Conservation (phyloP, 202 grass and related monocot genomes). For the Saccharum hybrid region DNA sequence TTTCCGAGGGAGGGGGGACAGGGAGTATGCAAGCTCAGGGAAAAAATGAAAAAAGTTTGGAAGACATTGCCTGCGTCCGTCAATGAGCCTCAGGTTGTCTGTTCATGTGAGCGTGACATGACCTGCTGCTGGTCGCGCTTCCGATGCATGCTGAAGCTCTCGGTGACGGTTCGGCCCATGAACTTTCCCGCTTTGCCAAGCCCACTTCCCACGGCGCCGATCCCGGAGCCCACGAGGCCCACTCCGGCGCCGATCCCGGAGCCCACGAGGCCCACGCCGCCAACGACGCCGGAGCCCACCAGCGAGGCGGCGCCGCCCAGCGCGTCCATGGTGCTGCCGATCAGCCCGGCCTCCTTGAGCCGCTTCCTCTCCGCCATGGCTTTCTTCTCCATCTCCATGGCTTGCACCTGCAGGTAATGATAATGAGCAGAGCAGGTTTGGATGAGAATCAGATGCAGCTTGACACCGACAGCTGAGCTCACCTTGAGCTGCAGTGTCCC, state of each 20-base stretch:
- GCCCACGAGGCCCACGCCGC: too few relatives aligned
- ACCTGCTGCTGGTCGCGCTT: not conserved
- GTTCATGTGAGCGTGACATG: not conserved
- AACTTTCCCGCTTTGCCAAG: constrained; percentile 10
- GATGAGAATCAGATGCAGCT: not conserved
- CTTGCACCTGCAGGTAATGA: not conserved
- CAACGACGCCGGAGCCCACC: not conserved
- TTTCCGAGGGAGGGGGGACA: too few relatives aligned
- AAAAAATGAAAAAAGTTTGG: too few relatives aligned
- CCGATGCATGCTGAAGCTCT: not conserved
- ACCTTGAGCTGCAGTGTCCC: not conserved
- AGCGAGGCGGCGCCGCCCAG: not conserved
- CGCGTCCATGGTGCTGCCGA: constrained; percentile 14
- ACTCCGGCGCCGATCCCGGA: too few relatives aligned
- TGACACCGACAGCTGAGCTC: not conserved
- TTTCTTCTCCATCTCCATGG: not conserved
- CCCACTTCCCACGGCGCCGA: not conserved
- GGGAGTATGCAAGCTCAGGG: too few relatives aligned
- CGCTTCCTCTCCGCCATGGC: constrained; percentile 26
- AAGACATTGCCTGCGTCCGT: not conserved
- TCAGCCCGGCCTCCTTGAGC: not conserved
- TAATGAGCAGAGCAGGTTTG: too few relatives aligned
- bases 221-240: too few relatives aligned
- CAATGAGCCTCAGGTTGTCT: too few relatives aligned
- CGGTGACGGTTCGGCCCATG: constrained; percentile 27